phyloP scores from a whole-genome alignment of 495 filamentous ascomycete genomes.

The Lasiosphaeria ovina region DNA sequence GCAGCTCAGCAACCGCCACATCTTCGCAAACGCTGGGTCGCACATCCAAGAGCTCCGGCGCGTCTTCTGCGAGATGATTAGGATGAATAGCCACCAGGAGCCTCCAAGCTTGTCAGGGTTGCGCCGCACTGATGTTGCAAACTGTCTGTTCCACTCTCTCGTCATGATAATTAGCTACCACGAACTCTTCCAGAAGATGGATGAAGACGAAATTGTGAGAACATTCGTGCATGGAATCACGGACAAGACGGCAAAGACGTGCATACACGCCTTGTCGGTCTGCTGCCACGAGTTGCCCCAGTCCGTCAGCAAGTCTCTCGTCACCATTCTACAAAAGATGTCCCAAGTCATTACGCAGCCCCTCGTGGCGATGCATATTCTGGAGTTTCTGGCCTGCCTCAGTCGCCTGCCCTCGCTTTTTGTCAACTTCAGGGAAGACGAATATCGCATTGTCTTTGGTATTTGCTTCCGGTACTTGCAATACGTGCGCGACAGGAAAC shows the following conservation, averaged over 20 bases:
- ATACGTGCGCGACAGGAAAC: conserved; percentile 52
- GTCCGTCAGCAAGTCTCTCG: conserved; percentile 76
- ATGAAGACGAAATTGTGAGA: conserved; percentile 85
- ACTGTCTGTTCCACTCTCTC: conserved; percentile 81
- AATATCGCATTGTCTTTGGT: conserved; percentile 88
- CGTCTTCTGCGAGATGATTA: conserved; percentile 76
- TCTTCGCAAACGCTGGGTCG: conserved; percentile 68
- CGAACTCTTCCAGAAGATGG: conserved; percentile 73
- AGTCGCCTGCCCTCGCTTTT: conserved; percentile 83
- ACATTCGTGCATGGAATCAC: conserved; percentile 79
- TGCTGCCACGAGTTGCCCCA: conserved; percentile 90
- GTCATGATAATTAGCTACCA: conserved; percentile 87
- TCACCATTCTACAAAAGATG: conserved; percentile 84
- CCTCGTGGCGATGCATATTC: conserved; percentile 84
- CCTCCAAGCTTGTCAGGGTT: conserved; percentile 71
- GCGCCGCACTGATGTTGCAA: conserved; percentile 82
- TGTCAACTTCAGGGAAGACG: conserved; percentile 80
- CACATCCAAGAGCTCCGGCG: conserved; percentile 77
- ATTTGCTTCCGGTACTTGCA: conserved; percentile 93
- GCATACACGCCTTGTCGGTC: conserved; percentile 89
- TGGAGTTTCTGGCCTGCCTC: conserved; percentile 87
- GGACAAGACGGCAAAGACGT: conserved; percentile 81
- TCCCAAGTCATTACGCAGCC: conserved; percentile 92
- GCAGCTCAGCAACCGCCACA: conserved; percentile 84
- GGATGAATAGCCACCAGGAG: conserved; percentile 68